phyloP scores from a whole-genome alignment of 169 alveolate species.

The Miamiensis avidus region DNA sequence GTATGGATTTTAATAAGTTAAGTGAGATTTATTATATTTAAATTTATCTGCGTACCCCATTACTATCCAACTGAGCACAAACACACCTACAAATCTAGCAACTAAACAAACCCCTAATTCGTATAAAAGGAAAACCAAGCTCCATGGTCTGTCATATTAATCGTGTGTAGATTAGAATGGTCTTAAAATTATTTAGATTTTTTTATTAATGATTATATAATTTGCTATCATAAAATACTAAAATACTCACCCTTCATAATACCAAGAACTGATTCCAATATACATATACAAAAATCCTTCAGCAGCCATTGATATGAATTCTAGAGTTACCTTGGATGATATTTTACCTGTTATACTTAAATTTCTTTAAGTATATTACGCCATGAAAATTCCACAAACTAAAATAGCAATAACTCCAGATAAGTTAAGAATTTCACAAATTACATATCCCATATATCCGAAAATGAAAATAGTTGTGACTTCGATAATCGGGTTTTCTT shows the following conservation, averaged over 20 bases:
- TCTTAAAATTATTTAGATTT: background rate
- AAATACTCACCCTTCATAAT: conserved; percentile 5
- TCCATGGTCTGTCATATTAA: background rate
- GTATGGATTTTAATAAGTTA: background rate
- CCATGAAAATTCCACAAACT: conserved; percentile 54
- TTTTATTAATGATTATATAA: too few species aligned
- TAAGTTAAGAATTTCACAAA: conserved; percentile 47
- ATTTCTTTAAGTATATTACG: conserved; percentile 52
- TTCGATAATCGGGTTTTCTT: conserved; percentile 42
- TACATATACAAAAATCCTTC: conserved; percentile 56
- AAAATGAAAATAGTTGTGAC: conserved; percentile 40
- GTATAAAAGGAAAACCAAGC: conserved; percentile 41
- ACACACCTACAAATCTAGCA: conserved; percentile 48
- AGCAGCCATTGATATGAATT: conserved; percentile 43
- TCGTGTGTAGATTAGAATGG: background rate
- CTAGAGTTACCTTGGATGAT: conserved; percentile 43
- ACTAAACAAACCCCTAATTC: conserved; percentile 46
- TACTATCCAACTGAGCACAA: conserved; percentile 33
- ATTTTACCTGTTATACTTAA: conserved; percentile 50
- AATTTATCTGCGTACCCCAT: background rate
- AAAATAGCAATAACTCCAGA: conserved; percentile 52
- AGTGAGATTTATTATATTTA: too few species aligned
- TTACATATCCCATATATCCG: conserved; percentile 49
- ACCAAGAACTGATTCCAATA: conserved; percentile 45
- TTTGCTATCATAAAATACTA: too few species aligned